Evolutionary conservation across 352 stramenopile species (phyloP).

Genomic region (Thraustochytrium sp.): DNA sequence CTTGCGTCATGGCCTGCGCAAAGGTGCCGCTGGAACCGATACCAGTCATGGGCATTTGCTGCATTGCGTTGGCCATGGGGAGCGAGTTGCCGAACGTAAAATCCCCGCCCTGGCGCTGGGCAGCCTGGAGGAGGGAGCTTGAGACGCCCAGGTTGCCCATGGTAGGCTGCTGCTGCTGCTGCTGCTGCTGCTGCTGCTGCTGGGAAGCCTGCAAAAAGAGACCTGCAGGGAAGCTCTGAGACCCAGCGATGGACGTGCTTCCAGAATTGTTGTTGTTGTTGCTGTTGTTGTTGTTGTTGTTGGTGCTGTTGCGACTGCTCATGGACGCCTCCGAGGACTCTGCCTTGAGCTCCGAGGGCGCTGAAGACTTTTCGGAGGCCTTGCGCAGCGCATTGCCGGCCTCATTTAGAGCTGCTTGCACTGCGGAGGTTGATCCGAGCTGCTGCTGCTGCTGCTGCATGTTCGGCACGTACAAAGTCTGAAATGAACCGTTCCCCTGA

Average conservation of each 20-base stretch:
- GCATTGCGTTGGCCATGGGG: neutral
- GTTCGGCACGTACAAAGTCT: neutral
- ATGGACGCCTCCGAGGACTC: too few species aligned
- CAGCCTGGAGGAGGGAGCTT: neutral
- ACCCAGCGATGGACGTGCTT: neutral
- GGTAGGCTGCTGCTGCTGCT: conserved; percentile 8
- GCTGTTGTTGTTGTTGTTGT: neutral
- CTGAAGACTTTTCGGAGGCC: too few species aligned
- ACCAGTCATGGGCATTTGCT: neutral
- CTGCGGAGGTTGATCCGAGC: too few species aligned
- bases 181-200: conserved; percentile 8
- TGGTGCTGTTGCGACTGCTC: too few species aligned
- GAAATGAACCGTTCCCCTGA: neutral
- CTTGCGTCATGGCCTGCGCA: neutral
- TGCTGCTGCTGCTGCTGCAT: neutral
- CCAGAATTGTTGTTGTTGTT: neutral
- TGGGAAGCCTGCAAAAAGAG: neutral
- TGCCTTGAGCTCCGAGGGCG: too few species aligned
- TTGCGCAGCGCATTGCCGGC: too few species aligned
- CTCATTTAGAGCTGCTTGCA: too few species aligned
- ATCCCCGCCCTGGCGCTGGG: neutral
- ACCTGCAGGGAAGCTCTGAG: neutral
- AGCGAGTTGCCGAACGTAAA: neutral
- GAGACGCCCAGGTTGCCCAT: neutral
- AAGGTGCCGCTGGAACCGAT: neutral